Conservation (phyloP, 2,329 filamentous ascomycete genomes). For the Colletotrichum lentis region DNA sequence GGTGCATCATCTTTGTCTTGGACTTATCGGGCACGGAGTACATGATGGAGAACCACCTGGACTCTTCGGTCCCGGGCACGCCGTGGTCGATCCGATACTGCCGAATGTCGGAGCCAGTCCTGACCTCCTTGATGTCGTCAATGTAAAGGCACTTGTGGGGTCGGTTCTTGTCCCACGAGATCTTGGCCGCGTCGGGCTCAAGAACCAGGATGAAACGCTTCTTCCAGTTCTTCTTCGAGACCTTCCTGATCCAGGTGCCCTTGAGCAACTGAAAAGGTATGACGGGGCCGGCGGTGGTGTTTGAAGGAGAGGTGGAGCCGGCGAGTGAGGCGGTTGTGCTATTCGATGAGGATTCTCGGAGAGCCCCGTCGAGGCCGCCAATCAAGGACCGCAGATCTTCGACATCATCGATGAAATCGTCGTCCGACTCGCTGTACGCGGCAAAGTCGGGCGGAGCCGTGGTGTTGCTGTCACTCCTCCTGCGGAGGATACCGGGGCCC, state of each 20-base stretch:
- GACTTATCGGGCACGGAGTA: constrained; percentile 81
- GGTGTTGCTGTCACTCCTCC: constrained; percentile 88
- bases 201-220: constrained; percentile 77
- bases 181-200: constrained; percentile 83
- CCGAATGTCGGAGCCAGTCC: constrained; percentile 81
- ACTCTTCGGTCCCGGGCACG: constrained; percentile 71
- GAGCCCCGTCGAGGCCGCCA: constrained; percentile 50
- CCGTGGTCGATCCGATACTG: constrained; percentile 89
- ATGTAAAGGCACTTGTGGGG: constrained; percentile 89
- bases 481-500: constrained; percentile 85
- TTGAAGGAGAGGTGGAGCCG: constrained; percentile 49
- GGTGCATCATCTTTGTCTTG: constrained; percentile 86
- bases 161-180: constrained; percentile 83
- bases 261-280: constrained; percentile 79
- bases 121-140: constrained; percentile 92
- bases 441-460: constrained; percentile 64
- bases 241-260: constrained; percentile 80
- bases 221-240: constrained; percentile 81
- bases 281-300: constrained; percentile 70
- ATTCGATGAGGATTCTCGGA: constrained; percentile 58
- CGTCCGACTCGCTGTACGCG: constrained; percentile 63
- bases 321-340: constrained; percentile 58
- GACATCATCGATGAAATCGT: constrained; percentile 62
- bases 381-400: constrained; percentile 56
- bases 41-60: constrained; percentile 87